phyloP scores from a whole-genome alignment of 768 basidiomycete species.

The Tricholoma furcatifolium region DNA sequence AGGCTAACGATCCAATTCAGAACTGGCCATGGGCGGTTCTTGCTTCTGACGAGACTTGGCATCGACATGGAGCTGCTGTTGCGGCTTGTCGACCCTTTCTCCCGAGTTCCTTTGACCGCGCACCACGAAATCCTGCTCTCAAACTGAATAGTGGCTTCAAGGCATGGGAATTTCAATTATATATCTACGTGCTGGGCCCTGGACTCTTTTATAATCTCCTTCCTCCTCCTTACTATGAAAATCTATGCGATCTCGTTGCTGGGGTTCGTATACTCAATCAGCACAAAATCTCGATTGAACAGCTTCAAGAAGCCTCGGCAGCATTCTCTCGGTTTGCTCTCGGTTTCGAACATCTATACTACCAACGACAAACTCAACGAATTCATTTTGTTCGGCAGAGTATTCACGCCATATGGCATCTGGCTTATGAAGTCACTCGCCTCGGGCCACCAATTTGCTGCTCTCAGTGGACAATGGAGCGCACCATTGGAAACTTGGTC shows the following conservation, averaged over 20 bases:
- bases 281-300: not conserved
- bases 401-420: slow-evolving; percentile 29
- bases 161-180: slow-evolving; percentile 25
- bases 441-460: slow-evolving; percentile 20
- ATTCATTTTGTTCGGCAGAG: slow-evolving; percentile 34
- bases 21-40: no score
- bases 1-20: no score
- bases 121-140: slow-evolving; percentile 38
- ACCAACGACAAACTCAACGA: slow-evolving; percentile 21
- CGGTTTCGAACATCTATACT: slow-evolving; percentile 20
- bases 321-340: not conserved
- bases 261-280: slow-evolving; percentile 24
- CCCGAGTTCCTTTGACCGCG: slow-evolving; percentile 20
- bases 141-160: slow-evolving; percentile 33
- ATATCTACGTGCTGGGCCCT: slow-evolving; percentile 26
- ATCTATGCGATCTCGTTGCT: slow-evolving; percentile 26
- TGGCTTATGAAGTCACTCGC: slow-evolving; percentile 21
- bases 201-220: slow-evolving; percentile 23
- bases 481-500: no score
- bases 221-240: slow-evolving; percentile 13
- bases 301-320: not conserved
- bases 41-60: no score
- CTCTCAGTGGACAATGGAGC: no score
- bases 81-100: slow-evolving; percentile 23
- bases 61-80: slow-evolving; percentile 32